A percentile compares a stretch with the other conserved stretches of the same genome.
Conservation (phyloP, 768 basidiomycete genomes). For the Crucibulum laeve region DNA sequence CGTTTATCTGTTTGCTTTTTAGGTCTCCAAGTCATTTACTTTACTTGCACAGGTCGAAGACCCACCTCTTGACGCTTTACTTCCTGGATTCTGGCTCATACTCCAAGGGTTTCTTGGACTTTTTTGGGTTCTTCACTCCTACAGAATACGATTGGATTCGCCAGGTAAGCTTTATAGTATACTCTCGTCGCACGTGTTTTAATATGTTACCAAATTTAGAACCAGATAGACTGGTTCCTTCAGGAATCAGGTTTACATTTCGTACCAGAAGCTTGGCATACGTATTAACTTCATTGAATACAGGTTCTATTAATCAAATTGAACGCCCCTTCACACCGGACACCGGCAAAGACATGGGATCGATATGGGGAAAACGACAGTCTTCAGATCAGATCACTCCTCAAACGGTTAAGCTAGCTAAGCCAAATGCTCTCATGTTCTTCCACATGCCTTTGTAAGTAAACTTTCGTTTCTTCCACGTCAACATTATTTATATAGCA, state of each 20-base stretch:
- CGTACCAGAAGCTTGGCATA: neutral
- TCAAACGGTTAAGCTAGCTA: conserved; percentile 56
- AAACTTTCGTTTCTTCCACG: neutral
- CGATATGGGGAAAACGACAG: conserved; percentile 57
- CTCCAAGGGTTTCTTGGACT: conserved; percentile 52
- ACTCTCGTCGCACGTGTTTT: neutral
- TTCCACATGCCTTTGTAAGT: conserved; percentile 94
- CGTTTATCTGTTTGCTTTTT: conserved; percentile 24
- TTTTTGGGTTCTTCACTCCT: conserved; percentile 60
- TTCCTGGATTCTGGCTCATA: conserved; percentile 89
- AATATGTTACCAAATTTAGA: conserved; percentile 27
- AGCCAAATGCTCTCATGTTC: conserved; percentile 95
- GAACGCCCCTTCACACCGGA: conserved; percentile 84
- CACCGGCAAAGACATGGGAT: conserved; percentile 62
- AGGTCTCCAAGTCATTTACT: neutral
- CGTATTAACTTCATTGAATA: neutral
- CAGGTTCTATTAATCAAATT: conserved; percentile 64
- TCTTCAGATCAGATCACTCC: conserved; percentile 53
- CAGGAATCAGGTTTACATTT: conserved; percentile 59
- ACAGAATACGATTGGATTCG: conserved; percentile 87
- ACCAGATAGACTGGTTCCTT: conserved; percentile 90
- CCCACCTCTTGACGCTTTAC: conserved; percentile 86
- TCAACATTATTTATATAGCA: conserved; percentile 2
- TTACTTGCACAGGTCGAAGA: conserved; percentile 59
- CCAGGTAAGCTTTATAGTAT: conserved; percentile 35